Conservation (phyloP, 2,329 filamentous ascomycete species). For the Penicillium hesseltinei region DNA sequence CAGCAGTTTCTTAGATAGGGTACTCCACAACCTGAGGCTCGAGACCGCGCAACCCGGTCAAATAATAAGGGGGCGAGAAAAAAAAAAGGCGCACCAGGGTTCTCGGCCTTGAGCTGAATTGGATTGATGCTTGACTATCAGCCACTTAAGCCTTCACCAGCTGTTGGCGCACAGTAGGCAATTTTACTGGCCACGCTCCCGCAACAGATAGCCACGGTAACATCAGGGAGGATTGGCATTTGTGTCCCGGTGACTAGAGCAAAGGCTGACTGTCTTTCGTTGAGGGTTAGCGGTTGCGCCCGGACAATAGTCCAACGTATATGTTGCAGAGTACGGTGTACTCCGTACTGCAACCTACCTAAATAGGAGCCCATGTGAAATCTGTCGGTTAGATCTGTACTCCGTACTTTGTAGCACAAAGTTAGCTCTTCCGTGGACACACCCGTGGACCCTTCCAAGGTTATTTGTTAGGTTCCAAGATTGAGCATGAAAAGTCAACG, state of each 20-base stretch:
- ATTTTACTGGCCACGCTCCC: conserved; percentile 19
- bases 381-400: neutral
- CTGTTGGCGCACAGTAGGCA: conserved; percentile 13
- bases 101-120: conserved; percentile 2
- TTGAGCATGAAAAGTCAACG: neutral
- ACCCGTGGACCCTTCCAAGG: neutral
- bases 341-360: neutral
- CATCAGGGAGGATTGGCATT: conserved; percentile 20
- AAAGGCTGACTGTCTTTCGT: neutral
- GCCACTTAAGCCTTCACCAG: conserved; percentile 10
- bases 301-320: neutral
- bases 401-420: neutral
- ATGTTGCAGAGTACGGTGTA: neutral
- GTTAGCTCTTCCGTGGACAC: neutral
- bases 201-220: conserved; percentile 19
- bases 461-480: neutral
- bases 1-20: neutral
- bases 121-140: conserved; percentile 8
- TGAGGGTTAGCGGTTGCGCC: neutral
- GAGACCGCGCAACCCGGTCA: neutral
- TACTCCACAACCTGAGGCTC: neutral
- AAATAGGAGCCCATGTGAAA: neutral
- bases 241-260: conserved; percentile 8
- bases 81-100: neutral
- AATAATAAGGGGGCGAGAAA: neutral